These are phyloP conservation scores for Ophioceras dolichostomum DNA, from an alignment of 2,329 filamentous ascomycete genomes.

Conservation along the genomic window DNA sequence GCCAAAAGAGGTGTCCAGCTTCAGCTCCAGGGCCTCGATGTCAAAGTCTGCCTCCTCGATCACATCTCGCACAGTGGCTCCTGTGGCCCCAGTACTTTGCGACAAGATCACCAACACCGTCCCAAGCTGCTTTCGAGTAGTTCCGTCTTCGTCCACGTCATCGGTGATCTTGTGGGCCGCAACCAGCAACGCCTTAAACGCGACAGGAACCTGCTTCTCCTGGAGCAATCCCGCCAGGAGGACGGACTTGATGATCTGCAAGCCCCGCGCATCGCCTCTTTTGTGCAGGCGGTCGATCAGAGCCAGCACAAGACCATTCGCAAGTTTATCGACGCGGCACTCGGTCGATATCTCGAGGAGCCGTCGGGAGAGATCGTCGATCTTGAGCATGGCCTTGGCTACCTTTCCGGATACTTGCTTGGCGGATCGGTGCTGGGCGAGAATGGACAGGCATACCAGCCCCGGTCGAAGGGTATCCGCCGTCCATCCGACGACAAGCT, in stretches of 20 bases:
- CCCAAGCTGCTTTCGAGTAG: conserved; percentile 51
- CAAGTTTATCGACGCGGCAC: conserved; percentile 58
- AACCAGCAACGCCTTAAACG: conserved; percentile 53
- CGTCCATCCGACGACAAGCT: conserved; percentile 67
- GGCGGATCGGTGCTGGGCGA: conserved; percentile 67
- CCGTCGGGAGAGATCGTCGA: conserved; percentile 45
- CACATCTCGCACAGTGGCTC: conserved; percentile 52
- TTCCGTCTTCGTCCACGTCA: conserved; percentile 37
- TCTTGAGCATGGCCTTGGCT: conserved; percentile 53
- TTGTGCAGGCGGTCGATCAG: conserved; percentile 49
- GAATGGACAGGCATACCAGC: conserved; percentile 66
- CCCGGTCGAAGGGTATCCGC: conserved; percentile 60
- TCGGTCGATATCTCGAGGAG: conserved; percentile 50
- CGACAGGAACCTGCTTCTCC: conserved; percentile 49
- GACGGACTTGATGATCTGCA: conserved; percentile 48
- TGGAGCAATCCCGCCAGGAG: conserved; percentile 47
- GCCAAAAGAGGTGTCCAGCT: conserved; percentile 58
- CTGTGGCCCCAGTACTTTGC: conserved; percentile 43
- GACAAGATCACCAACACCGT: conserved; percentile 55
- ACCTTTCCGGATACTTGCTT: conserved; percentile 58
- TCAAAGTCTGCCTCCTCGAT: conserved; percentile 58
- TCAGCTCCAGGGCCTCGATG: conserved; percentile 63
- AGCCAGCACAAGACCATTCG: conserved; percentile 58
- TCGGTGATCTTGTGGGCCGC: conserved; percentile 46
- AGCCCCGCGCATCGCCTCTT: conserved; percentile 42